Evolutionary conservation across 2,329 filamentous ascomycete species (phyloP), one percentile per base, ranked within the genome.

Genomic region (Thelonectria rubi): DNA sequence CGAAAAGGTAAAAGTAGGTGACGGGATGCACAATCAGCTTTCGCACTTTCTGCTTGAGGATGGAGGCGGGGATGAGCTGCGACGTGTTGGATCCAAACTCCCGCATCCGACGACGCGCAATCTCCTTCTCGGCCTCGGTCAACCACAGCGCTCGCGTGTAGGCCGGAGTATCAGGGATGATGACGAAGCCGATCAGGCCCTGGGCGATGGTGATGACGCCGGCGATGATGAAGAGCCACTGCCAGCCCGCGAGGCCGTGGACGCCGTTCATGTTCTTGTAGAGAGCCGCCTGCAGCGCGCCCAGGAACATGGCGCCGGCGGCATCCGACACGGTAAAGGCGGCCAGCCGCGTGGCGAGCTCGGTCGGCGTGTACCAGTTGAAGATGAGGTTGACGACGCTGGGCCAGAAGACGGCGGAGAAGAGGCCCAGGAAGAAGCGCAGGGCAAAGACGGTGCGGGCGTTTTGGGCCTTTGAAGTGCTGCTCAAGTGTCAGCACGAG

Each of bases 181-280:
- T 69, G 48, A 82, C 73, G 54, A 78, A 74, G 1, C 78, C 77
- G 8, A 75, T 58, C 14, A 79, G 56, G 6, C 79, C 80, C 59
- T 82, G 74, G 5, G 72, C 68, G 18, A 81, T 75, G 3, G 81
- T 82, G 20, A 79, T 76, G 39, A 74, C 70, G 1, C 80, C 80
- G 2, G 81, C 76, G 24, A 82, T 76, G 37, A 82, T 78, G 34
- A 81, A 82, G 0, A 82, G 71, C 81, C 80, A 82, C 58, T 78
- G 76, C 81, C 80, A 83, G 4, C 79, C 80, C 1, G 69, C 68
- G 3, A 81, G 67, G 0, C 79, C 79, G 15, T 73, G 72, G 1
- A 75, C 75, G 18, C 78, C 77, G 51, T 81, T 76, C 65, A 82
- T 74, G 40, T 76, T 75, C 18, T 72, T 71, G 51, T 81, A 80